Percentiles rank a stretch among this genome's conserved stretches.
phyloP scores from a whole-genome alignment of 139 green algal genomes.

The Prasinococcaceae sp. region DNA sequence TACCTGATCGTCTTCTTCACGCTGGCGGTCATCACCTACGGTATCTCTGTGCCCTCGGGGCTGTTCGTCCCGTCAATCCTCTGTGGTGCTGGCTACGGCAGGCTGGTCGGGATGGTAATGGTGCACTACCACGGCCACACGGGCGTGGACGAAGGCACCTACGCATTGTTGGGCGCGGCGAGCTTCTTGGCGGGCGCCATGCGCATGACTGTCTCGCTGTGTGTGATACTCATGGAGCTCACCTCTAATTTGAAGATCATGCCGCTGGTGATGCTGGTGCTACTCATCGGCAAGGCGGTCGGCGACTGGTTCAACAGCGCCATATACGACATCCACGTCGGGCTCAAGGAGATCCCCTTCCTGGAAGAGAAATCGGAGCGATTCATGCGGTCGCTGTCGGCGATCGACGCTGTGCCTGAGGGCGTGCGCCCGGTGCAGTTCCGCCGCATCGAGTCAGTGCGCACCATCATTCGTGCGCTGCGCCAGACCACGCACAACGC shows the following conservation, averaged over 20 bases:
- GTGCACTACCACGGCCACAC: constrained; percentile 30
- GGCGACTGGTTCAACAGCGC: constrained; percentile 19
- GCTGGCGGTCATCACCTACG: constrained; percentile 54
- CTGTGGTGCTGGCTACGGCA: constrained; percentile 55
- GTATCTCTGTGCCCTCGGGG: constrained; percentile 43
- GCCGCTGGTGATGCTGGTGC: constrained; percentile 71
- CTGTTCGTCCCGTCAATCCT: constrained; percentile 73
- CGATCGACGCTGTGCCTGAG: background rate
- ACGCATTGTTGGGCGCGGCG: constrained; percentile 50
- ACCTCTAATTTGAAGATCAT: constrained; percentile 70
- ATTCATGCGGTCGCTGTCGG: constrained; percentile 14
- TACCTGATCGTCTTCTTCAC: constrained; percentile 48
- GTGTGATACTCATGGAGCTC: constrained; percentile 70
- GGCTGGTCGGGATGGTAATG: constrained; percentile 61
- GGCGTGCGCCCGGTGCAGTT: too few species aligned
- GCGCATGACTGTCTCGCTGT: constrained; percentile 57
- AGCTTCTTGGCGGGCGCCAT: constrained; percentile 57
- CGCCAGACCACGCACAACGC: too few species aligned
- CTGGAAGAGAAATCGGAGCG: constrained; percentile 16
- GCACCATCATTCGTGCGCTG: too few species aligned
- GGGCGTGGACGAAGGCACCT: constrained; percentile 43
- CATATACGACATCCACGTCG: constrained; percentile 23
- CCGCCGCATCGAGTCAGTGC: too few species aligned
- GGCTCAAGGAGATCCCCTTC: constrained; percentile 17
- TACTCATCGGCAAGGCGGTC: constrained; percentile 60